These are phyloP conservation scores for Aspergillus intermedius DNA, from an alignment of 2,329 filamentous ascomycete genomes.

Conservation along the genomic window DNA sequence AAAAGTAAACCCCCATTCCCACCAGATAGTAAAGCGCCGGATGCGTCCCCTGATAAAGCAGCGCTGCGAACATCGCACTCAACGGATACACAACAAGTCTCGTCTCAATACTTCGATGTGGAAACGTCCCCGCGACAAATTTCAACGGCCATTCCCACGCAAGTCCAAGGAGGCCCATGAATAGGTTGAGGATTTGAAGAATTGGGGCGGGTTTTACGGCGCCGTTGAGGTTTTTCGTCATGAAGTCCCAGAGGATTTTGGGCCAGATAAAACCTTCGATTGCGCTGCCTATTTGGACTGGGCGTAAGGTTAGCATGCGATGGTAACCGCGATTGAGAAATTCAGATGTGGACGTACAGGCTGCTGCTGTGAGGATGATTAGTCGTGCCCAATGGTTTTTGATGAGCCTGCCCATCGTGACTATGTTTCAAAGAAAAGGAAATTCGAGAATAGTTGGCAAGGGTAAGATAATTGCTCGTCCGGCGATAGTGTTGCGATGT, in stretches of 20 bases:
- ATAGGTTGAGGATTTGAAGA: slow-evolving; percentile 81
- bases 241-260: slow-evolving; percentile 97
- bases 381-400: slow-evolving; percentile 99
- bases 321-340: neutral
- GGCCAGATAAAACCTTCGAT: slow-evolving; percentile 95
- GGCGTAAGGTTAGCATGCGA: slow-evolving; percentile 7
- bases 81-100: slow-evolving; percentile 78
- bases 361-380: slow-evolving; percentile 78
- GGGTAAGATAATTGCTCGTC: slow-evolving; percentile 13
- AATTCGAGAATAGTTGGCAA: neutral
- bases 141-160: slow-evolving; percentile 87
- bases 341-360: slow-evolving; percentile 50
- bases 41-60: slow-evolving; percentile 91
- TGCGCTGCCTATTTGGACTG: slow-evolving; percentile 80
- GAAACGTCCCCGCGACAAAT: slow-evolving; percentile 64
- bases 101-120: slow-evolving; percentile 83
- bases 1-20: slow-evolving; percentile 83
- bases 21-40: slow-evolving; percentile 86
- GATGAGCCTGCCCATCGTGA: slow-evolving; percentile 86
- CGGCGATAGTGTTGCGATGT: slow-evolving; percentile 17
- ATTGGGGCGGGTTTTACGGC: slow-evolving; percentile 83
- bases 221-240: slow-evolving; percentile 80
- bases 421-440: slow-evolving; percentile 1
- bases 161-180: slow-evolving; percentile 71
- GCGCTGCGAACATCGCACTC: slow-evolving; percentile 62